Conservation (phyloP, 495 filamentous ascomycete species). For the Podospora fimiseda region DNA sequence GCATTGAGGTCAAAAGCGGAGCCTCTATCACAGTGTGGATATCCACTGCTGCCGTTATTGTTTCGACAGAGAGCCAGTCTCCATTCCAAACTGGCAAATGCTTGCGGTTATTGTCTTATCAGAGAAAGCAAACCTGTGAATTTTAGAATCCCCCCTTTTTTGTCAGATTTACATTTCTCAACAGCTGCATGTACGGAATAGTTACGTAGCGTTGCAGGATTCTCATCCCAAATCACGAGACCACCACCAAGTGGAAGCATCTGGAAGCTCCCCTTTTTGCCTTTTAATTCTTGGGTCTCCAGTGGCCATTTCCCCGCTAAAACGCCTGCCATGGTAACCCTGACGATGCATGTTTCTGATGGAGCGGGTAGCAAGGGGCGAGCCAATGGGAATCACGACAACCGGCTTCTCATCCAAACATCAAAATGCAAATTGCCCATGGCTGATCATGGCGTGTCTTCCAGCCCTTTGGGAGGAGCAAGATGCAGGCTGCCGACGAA, state of each 20-base stretch:
- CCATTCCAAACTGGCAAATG: background rate
- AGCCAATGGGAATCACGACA: background rate
- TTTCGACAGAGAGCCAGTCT: too few species aligned
- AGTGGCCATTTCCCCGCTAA: constrained; percentile 2
- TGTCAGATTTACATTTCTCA: background rate
- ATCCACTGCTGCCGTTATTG: background rate
- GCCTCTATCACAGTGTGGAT: background rate
- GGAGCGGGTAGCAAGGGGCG: background rate
- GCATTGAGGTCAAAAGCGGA: constrained; percentile 6
- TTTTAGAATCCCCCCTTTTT: background rate
- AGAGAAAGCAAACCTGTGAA: too few species aligned
- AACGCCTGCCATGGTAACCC: constrained; percentile 2
- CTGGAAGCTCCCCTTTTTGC: constrained; percentile 8
- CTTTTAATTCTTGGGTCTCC: background rate
- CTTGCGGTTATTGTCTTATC: too few species aligned
- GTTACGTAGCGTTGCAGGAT: constrained; percentile 4
- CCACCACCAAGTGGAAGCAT: constrained; percentile 7
- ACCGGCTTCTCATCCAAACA: background rate
- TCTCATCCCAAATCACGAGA: constrained; percentile 3
- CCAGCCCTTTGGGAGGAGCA: background rate
- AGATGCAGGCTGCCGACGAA: background rate
- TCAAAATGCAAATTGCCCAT: too few species aligned
- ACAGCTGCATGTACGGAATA: background rate
- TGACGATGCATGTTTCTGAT: background rate
- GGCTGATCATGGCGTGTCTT: background rate